phyloP scores from a whole-genome alignment of 192 early-diverging fungal genomes.

The Haplosporangium gracile region DNA sequence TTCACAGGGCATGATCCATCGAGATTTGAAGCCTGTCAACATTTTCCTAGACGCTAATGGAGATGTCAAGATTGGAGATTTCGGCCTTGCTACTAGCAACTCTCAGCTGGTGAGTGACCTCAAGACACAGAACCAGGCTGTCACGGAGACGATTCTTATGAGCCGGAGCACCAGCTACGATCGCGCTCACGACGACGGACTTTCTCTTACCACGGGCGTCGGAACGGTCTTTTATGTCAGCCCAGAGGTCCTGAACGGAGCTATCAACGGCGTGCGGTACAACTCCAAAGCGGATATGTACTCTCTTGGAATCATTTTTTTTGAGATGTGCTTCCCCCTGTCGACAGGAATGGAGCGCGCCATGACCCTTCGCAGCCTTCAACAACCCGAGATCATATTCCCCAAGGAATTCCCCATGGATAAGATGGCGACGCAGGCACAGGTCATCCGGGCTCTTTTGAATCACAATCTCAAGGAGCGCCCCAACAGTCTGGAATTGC shows the following conservation, averaged over 20 bases:
- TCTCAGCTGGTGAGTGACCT: constrained; percentile 50
- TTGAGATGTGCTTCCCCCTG: constrained; percentile 83
- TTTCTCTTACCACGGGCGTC: constrained; percentile 83
- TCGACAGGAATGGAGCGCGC: constrained; percentile 86
- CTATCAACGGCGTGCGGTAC: constrained; percentile 66
- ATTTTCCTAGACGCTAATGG: constrained; percentile 79
- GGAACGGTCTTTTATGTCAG: constrained; percentile 96
- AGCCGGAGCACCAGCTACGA: constrained; percentile 54
- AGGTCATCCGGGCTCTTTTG: constrained; percentile 80
- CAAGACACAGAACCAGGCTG: constrained; percentile 35
- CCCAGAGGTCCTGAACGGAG: constrained; percentile 58
- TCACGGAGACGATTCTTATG: constrained; percentile 48
- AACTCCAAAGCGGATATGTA: constrained; percentile 89
- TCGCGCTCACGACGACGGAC: constrained; percentile 59
- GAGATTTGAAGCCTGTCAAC: constrained; percentile 93
- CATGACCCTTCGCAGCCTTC: constrained; percentile 75
- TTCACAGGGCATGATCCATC: constrained; percentile 87
- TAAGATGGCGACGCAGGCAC: constrained; percentile 73
- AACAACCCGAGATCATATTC: constrained; percentile 75
- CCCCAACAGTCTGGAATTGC: constrained; percentile 84
- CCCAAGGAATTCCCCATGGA: constrained; percentile 77
- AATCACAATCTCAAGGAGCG: constrained; percentile 83
- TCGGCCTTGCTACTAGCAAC: constrained; percentile 77
- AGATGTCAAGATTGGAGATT: constrained; percentile 78
- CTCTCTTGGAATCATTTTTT: constrained; percentile 85